Percentiles rank a stretch among this genome's conserved stretches.
Conservation (phyloP, 1,284 basidiomycete genomes). For the Agroathelia rolfsii region DNA sequence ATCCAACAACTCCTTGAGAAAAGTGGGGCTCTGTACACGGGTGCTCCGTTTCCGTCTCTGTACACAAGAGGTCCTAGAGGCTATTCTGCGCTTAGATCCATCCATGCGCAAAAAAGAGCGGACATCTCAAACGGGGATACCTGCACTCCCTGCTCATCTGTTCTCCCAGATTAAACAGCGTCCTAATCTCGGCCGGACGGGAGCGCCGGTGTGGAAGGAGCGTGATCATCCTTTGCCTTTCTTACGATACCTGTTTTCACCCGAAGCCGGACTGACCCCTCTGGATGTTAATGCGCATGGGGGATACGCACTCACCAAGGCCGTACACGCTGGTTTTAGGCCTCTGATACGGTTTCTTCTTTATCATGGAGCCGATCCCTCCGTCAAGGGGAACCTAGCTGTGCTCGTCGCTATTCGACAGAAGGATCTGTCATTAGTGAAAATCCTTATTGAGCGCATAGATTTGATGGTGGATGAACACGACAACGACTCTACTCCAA, state of each 20-base stretch:
- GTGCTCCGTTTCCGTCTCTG: conserved; percentile 61
- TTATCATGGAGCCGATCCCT: conserved; percentile 60
- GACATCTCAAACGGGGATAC: conserved; percentile 1
- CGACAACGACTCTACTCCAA: too few relatives aligned
- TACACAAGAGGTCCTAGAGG: conserved; percentile 41
- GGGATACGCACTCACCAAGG: conserved; percentile 72
- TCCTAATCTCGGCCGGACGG: conserved; percentile 2
- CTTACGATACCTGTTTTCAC: conserved; percentile 42
- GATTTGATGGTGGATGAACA: conserved; percentile 11
- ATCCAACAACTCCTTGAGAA: conserved; percentile 11
- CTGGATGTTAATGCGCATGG: conserved; percentile 51
- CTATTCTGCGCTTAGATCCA: conserved; percentile 26
- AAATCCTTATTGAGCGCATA: conserved; percentile 60
- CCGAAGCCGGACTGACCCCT: conserved; percentile 26
- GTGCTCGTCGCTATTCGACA: conserved; percentile 68
- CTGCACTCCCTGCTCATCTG: background rate
- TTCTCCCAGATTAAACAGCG: conserved; percentile 7
- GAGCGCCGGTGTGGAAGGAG: conserved; percentile 25
- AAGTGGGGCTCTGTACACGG: conserved; percentile 30
- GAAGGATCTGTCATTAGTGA: conserved; percentile 59
- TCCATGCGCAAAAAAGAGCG: conserved; percentile 8
- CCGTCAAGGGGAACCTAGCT: conserved; percentile 46
- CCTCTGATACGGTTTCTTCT: conserved; percentile 65
- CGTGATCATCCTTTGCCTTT: conserved; percentile 50
- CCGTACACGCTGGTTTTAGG: conserved; percentile 54